Evolutionary conservation across 116 monocot species (phyloP), one percentile per base, ranked within the genome.

Genomic region (Papilionanthe hybrid): DNA sequence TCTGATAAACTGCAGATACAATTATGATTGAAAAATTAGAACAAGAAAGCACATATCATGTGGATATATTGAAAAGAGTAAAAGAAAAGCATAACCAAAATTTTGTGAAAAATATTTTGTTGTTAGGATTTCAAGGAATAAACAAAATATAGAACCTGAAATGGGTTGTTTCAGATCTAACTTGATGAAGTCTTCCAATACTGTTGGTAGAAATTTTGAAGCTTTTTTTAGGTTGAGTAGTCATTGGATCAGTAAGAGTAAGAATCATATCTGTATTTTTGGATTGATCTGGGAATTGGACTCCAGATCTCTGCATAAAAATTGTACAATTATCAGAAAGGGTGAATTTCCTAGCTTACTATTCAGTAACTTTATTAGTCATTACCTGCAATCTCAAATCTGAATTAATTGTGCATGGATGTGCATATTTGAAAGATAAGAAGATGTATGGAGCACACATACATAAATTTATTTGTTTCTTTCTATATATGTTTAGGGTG

Each of bases 141-240:
- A 68, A 30, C 53, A 50, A 25, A 20, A 74, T 15, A 25, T 17
- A 44, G 77, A 29, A 91, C 98, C 98, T 94, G 77, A 94, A 81
- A 79, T 91, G 84, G 76, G 81, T 80, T 58, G 83, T 84, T 23
- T 92, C 94, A 25, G 94, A 91, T 82, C 90, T 81, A 91, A 98
- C 88, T 81, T 98, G 91, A 75, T 98, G 92, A 82, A 91, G 91
- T 77, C 84, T 85, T 42, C 87, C 29, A 77, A 91, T 82, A 82
- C 90, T 79, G 85, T 81, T 87, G 75, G 72, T 88, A 28, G 94
- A 84, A 89, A 90, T 90, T 69, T 92, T 89, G 88, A 87, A 90
- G 47, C 79, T 84, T 79, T 81, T 42, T 82, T 86, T 87, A 82
- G 84, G 90, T 81, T 84, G 78, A 76, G 74, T 83, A 47, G 50